Conservation (phyloP, 1,139 yeast species). For the Debaryomyces nepalensis region DNA sequence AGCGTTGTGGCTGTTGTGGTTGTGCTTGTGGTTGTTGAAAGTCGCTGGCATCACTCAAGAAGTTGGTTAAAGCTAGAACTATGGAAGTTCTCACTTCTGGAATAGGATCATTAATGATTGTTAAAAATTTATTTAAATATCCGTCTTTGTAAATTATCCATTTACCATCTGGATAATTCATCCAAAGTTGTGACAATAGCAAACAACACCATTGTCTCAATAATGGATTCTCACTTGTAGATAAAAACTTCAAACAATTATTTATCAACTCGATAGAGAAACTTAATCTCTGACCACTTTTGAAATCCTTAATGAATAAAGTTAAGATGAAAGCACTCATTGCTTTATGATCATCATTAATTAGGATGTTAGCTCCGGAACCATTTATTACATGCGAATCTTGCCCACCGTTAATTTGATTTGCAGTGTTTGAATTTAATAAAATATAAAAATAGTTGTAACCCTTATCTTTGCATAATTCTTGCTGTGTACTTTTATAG, state of each 20-base stretch:
- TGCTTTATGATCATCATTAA: constrained; percentile 80
- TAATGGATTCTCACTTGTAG: constrained; percentile 79
- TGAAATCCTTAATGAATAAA: constrained; percentile 78
- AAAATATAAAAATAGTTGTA: constrained; percentile 85
- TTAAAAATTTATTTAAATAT: constrained; percentile 57
- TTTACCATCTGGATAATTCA: constrained; percentile 74
- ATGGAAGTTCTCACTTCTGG: constrained; percentile 95
- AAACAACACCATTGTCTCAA: constrained; percentile 91
- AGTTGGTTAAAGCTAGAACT: constrained; percentile 72
- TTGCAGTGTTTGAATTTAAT: constrained; percentile 44
- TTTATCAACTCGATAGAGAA: constrained; percentile 73
- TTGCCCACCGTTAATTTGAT: constrained; percentile 29
- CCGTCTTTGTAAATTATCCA: constrained; percentile 73
- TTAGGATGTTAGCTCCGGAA: constrained; percentile 31
- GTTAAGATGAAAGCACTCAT: constrained; percentile 93
- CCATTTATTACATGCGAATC: constrained; percentile 13
- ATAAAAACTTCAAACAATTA: constrained; percentile 69
- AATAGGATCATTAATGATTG: constrained; percentile 79
- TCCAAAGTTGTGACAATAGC: constrained; percentile 78
- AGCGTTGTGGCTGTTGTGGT: constrained; percentile 22
- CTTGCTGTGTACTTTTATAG: constrained; percentile 87
- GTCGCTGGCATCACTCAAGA: constrained; percentile 51
- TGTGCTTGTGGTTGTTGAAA: constrained; percentile 29
- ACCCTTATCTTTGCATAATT: constrained; percentile 88
- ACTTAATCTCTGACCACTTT: constrained; percentile 79